Conservation (phyloP, 1,284 basidiomycete genomes). For the Cryptococcus sp. region DNA sequence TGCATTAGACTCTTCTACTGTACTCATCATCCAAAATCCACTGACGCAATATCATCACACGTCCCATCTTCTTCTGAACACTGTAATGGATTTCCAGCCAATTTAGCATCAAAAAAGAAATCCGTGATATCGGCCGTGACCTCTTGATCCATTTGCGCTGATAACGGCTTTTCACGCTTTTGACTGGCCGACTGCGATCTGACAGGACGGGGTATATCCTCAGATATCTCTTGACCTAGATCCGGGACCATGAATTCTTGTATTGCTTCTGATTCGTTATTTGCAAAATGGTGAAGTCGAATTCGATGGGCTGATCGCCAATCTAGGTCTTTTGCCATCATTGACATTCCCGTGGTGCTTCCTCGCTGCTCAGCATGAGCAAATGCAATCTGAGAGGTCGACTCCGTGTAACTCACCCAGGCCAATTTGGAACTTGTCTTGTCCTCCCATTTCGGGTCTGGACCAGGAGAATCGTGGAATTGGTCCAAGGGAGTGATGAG, state of each 20-base stretch:
- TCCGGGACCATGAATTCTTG: conserved; percentile 28
- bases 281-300: conserved; percentile 46
- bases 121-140: conserved; percentile 17
- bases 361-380: conserved; percentile 26
- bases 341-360: conserved; percentile 49
- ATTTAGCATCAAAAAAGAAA: conserved; percentile 42
- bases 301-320: conserved; percentile 50
- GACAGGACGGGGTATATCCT: background rate
- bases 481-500: conserved; percentile 52
- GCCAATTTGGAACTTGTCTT: conserved; percentile 46
- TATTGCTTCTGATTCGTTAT: conserved; percentile 25
- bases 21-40: background rate
- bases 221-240: conserved; percentile 13
- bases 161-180: background rate
- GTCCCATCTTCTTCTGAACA: conserved; percentile 42
- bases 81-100: conserved; percentile 40
- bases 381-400: background rate
- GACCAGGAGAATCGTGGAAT: conserved; percentile 39
- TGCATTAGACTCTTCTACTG: background rate
- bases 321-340: conserved; percentile 41
- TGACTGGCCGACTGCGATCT: background rate
- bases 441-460: conserved; percentile 48
- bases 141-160: conserved; percentile 3
- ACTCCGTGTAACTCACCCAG: conserved; percentile 42
- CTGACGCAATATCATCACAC: conserved; percentile 37